Base-by-base conservation (phyloP, 1,139 yeast genomes). In the Pichia terricola region DNA sequence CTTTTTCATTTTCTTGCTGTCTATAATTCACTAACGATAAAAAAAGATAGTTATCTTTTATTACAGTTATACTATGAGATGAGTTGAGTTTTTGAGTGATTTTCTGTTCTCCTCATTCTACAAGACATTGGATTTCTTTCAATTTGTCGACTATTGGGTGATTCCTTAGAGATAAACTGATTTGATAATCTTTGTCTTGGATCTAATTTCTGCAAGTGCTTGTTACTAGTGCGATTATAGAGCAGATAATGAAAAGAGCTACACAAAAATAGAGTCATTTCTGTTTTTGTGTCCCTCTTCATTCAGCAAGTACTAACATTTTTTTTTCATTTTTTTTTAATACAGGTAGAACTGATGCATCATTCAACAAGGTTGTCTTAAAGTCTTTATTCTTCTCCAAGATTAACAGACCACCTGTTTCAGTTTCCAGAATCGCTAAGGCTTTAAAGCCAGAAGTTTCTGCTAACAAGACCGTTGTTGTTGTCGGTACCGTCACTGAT, bases 331-430 rank as follows among this genome's bases (percentile, higher is more conserved):
- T 42, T 43, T 58, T 72, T 77, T 35, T 45, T 47, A 25, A 31
- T 49, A 48, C 50, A 53, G 94, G 94, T 79, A 96, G 98, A 77
- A 91, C 97, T 65, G 96, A 88, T 71, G 87, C 95, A 73, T 80
- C 88, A 69, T 91, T 91, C 94, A 91, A 94, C 96, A 87, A 85
- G 82, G 88, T 88, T 63, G 73, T 91, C 75, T 85, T 94, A 70
- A 86, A 75, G 72, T 78, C 91, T 68, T 82, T 94, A 73, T 91
- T 87, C 86, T 80, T 91, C 68, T 89, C 97, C 59, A 91, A 91
- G 89, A 76, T 81, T 72, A 94, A 91, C 96, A 87, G 95, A 79
- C 99, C 98, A 66, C 98, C 99, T 58, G 97, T 91, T 56, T 89
- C 97, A 61, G 81, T 87, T 60, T 81, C 95, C 60, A 87, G 95